Percentiles rank a stretch among this genome's conserved stretches.
Conservation (phyloP, 306 rosid species). For the Bauhinia variegata region DNA sequence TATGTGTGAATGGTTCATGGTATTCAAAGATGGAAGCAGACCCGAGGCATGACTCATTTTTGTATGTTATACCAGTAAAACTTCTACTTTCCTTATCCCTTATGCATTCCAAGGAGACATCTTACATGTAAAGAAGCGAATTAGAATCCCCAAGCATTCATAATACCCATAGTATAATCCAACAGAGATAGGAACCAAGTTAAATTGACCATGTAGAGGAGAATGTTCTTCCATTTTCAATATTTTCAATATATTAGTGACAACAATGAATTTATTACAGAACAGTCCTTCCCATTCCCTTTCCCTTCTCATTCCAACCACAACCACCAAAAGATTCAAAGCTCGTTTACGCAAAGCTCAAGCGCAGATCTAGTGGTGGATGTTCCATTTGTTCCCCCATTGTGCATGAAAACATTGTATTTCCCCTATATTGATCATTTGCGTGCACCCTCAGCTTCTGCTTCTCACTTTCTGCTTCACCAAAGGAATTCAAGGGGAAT, state of each 20-base stretch:
- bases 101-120: constrained; percentile 56
- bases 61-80: constrained; percentile 24
- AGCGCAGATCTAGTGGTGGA: constrained; percentile 83
- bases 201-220: constrained; percentile 51
- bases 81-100: constrained; percentile 7
- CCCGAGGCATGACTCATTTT: constrained; percentile 47
- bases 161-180: constrained; percentile 37
- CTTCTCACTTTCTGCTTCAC: constrained; percentile 60
- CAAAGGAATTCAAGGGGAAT: constrained; percentile 73
- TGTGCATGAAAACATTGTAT: constrained; percentile 48
- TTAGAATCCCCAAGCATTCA: constrained; percentile 59
- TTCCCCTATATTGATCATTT: constrained; percentile 48
- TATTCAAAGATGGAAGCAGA: constrained; percentile 61
- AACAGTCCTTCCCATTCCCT: background rate
- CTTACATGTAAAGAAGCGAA: constrained; percentile 42
- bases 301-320: background rate
- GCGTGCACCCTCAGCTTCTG: constrained; percentile 54
- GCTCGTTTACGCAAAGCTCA: constrained; percentile 60
- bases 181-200: constrained; percentile 48
- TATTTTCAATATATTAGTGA: no score
- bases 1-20: constrained; percentile 41
- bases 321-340: constrained; percentile 4
- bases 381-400: constrained; percentile 67
- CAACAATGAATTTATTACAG: constrained; percentile 15
- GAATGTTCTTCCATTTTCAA: constrained; percentile 58